Evolutionary conservation across 1,284 basidiomycete species (phyloP).

Genomic region (Phylloporus sp.): DNA sequence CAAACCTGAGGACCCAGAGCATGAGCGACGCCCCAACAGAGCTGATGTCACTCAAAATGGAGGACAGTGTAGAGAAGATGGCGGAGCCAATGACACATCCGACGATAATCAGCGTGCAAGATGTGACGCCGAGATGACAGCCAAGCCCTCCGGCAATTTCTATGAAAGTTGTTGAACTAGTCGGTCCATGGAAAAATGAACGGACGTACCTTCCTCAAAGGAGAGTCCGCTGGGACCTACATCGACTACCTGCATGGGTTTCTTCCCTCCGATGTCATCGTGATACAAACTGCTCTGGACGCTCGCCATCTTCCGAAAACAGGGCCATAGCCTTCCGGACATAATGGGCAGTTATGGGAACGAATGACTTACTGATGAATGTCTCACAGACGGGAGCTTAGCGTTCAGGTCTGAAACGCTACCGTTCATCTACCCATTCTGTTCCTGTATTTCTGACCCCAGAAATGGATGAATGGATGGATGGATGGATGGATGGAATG

Average conservation of each 20-base stretch:
- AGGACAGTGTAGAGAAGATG: slow-evolving; percentile 66
- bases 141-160: slow-evolving; percentile 54
- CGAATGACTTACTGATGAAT: too few species aligned
- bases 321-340: too few species aligned
- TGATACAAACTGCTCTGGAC: too few species aligned
- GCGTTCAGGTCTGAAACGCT: too few species aligned
- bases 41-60: slow-evolving; percentile 52
- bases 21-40: slow-evolving; percentile 58
- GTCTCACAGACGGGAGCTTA: too few species aligned
- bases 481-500: too few species aligned
- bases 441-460: too few species aligned
- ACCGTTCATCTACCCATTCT: too few species aligned
- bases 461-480: too few species aligned
- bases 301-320: too few species aligned
- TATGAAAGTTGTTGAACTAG: slow-evolving; percentile 16
- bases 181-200: background rate
- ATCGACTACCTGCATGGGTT: slow-evolving; percentile 3
- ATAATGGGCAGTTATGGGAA: too few species aligned
- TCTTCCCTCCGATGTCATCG: too few species aligned
- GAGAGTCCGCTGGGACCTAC: slow-evolving; percentile 29
- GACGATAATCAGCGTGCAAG: slow-evolving; percentile 53
- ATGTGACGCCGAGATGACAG: slow-evolving; percentile 52
- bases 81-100: slow-evolving; percentile 64
- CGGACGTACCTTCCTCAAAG: slow-evolving; percentile 33
- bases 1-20: slow-evolving; percentile 60